Evolutionary conservation across 164 flowering plant species (phyloP).

Genomic region (Kingdonia uniflora): DNA sequence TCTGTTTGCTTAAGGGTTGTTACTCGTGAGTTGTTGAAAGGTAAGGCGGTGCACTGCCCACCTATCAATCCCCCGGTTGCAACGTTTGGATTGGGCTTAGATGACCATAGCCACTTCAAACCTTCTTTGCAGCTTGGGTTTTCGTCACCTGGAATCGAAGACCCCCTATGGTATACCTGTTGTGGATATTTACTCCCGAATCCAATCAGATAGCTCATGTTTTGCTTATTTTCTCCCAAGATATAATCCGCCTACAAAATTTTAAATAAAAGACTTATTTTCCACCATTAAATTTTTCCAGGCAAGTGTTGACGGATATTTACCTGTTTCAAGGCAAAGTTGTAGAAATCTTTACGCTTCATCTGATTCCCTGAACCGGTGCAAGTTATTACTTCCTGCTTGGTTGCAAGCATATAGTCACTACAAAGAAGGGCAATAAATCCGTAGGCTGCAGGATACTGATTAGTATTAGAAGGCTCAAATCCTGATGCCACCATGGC

Average conservation of each 20-base stretch:
- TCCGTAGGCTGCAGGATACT: conserved; percentile 84
- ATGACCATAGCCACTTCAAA: conserved; percentile 50
- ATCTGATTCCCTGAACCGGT: conserved; percentile 37
- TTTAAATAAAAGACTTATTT: too few relatives aligned
- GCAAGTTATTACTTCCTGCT: conserved; percentile 30
- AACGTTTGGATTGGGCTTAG: conserved; percentile 67
- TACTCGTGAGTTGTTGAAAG: conserved; percentile 43
- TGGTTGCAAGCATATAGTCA: conserved; percentile 86
- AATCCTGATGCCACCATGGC: conserved; percentile 84
- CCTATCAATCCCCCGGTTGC: conserved; percentile 86
- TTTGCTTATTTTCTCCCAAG: conserved; percentile 71
- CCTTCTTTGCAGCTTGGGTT: conserved; percentile 51
- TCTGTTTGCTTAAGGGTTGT: conserved; percentile 80
- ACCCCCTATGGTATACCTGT: conserved; percentile 88
- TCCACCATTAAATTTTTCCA: too few relatives aligned
- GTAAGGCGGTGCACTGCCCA: conserved; percentile 75
- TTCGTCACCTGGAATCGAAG: conserved; percentile 77
- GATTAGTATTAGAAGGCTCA: conserved; percentile 65
- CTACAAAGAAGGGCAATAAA: conserved; percentile 78
- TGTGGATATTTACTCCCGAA: conserved; percentile 70
- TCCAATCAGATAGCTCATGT: conserved; percentile 86
- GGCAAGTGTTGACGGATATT: neutral
- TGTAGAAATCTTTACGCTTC: conserved; percentile 63
- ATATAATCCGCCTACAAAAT: conserved; percentile 79
- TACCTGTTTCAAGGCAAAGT: conserved; percentile 88